Conservation (phyloP, 2,329 filamentous ascomycete species). For the Daldinia eschscholtzii region DNA sequence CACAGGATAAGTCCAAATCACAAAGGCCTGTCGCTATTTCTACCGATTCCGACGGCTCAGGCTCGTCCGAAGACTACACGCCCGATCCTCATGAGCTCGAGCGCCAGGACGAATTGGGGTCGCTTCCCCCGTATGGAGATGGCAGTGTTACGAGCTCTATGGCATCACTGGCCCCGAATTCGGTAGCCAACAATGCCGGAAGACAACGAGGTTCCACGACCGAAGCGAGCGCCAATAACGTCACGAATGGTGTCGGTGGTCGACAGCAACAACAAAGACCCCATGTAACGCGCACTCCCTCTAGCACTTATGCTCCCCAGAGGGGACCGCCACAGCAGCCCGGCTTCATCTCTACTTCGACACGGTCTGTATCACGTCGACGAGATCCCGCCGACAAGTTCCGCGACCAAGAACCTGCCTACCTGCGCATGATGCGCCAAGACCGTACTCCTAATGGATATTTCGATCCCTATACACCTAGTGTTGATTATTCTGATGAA, state of each 20-base stretch:
- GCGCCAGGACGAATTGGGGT: conserved; percentile 63
- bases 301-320: conserved; percentile 81
- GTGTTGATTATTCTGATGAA: conserved; percentile 77
- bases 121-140: conserved; percentile 61
- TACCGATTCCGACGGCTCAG: conserved; percentile 64
- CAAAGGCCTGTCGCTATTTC: conserved; percentile 55
- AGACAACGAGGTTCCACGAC: conserved; percentile 56
- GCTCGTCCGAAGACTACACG: conserved; percentile 60
- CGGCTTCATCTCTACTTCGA: conserved; percentile 57
- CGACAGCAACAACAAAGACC: conserved; percentile 75
- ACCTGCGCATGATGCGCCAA: conserved; percentile 90
- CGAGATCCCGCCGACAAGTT: conserved; percentile 63
- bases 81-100: conserved; percentile 62
- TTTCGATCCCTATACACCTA: conserved; percentile 79
- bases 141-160: conserved; percentile 57
- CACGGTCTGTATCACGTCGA: conserved; percentile 60
- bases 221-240: conserved; percentile 48
- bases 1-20: conserved; percentile 59
- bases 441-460: conserved; percentile 73
- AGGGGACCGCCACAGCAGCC: conserved; percentile 61
- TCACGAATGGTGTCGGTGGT: conserved; percentile 52
- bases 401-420: conserved; percentile 90
- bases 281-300: conserved; percentile 78
- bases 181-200: conserved; percentile 57
- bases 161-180: conserved; percentile 58